Evolutionary conservation across 2,329 filamentous ascomycete species (phyloP), one percentile per base, ranked within the genome.

Genomic region (Incumbomyces lentus): DNA sequence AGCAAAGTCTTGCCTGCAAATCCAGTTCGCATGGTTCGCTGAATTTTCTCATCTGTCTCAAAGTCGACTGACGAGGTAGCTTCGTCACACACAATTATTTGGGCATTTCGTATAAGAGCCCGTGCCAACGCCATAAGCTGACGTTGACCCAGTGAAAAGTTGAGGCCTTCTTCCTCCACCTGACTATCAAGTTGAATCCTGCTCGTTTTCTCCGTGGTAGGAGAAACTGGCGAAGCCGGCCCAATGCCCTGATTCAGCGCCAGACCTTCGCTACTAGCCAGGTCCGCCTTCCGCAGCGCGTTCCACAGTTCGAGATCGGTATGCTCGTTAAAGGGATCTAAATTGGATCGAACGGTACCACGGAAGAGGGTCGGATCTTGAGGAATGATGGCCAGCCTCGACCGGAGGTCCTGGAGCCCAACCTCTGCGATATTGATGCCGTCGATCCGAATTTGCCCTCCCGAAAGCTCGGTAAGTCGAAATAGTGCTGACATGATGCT

Each of bases 81-180:
- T 66, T 98, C 92, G 69, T 98, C 92, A 65, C 90, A 95, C 41
- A 98, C 82, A 57, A 96, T 95, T 66, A 96, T 95, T 57, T 84
- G 86, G 1, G 82, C 84, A 36, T 82, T 80, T 32, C 90, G 81
- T 3, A 96, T 90, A 2, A 98, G 77, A 0, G 92, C 92, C 1
- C 92, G 81, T 0, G 89, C 89, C 1, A 98, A 74, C 1, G 92
- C 92, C 84, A 96, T 94, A 40, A 96, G 78, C 65, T 96, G 92
- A 2, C 92, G 80, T 68, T 96, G 90, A 6, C 90, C 90, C 8
- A 96, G 81, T 0, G 87, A 94, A 71, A 95, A 95, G 66, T 96
- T 96, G 51, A 95, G 75, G 0, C 92, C 92, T 67, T 95, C 90
- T 61, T 96, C 92, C 57, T 95, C 88, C 2, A 96, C 90, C 1